Conservation (phyloP, 2,329 filamentous ascomycete species). For the Xylariaceae sp. region DNA sequence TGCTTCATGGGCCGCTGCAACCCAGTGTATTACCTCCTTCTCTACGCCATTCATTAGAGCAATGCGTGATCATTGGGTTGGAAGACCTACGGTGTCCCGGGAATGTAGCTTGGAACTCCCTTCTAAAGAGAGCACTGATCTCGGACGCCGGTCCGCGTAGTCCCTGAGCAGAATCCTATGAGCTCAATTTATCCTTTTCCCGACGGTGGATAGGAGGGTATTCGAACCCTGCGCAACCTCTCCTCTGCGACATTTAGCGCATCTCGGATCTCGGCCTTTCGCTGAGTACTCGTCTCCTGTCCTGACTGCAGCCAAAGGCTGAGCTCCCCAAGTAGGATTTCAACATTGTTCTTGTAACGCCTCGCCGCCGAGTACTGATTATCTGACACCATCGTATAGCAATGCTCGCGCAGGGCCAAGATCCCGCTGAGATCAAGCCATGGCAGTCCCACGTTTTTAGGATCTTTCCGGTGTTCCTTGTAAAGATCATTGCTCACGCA, state of each 20-base stretch:
- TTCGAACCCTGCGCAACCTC: slow-evolving; percentile 17
- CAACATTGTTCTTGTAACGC: slow-evolving; percentile 38
- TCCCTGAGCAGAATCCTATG: slow-evolving; percentile 4
- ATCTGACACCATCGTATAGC: slow-evolving; percentile 41
- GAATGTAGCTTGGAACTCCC: slow-evolving; percentile 8
- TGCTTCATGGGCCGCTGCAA: slow-evolving; percentile 25
- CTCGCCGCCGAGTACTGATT: slow-evolving; percentile 35
- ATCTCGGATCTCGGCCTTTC: slow-evolving; percentile 32
- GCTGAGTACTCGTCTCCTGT: slow-evolving; percentile 35
- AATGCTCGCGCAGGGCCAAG: slow-evolving; percentile 37
- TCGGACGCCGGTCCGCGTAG: slow-evolving; percentile 7
- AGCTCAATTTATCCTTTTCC: not conserved
- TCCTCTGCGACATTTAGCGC: slow-evolving; percentile 33
- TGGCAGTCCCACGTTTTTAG: slow-evolving; percentile 26
- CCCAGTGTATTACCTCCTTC: slow-evolving; percentile 26
- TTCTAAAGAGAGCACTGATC: slow-evolving; percentile 3
- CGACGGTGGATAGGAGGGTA: not conserved
- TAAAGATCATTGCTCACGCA: slow-evolving; percentile 43
- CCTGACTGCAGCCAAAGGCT: slow-evolving; percentile 43
- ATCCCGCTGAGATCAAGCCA: slow-evolving; percentile 41
- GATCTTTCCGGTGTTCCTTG: slow-evolving; percentile 33
- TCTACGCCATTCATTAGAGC: slow-evolving; percentile 5
- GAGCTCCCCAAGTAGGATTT: slow-evolving; percentile 37
- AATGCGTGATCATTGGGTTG: not conserved
- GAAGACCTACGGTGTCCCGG: slow-evolving; percentile 5